These are phyloP conservation scores for Tubosaeta sp. DNA, from an alignment of 768 basidiomycete genomes.

Conservation along the genomic window DNA sequence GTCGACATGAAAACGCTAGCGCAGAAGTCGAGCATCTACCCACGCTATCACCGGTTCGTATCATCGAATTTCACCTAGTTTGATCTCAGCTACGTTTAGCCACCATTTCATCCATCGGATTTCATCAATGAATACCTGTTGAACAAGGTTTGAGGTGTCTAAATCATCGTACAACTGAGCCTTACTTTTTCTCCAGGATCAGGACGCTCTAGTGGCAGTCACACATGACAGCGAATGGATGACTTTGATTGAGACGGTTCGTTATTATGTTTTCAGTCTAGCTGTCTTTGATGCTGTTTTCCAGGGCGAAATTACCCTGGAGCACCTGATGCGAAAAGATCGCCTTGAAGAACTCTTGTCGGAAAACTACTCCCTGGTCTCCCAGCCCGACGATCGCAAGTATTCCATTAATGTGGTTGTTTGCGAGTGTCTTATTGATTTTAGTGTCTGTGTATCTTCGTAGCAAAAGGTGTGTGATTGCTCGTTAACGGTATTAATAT, in stretches of 20 bases:
- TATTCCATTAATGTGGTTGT: too few species aligned
- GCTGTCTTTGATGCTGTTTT: background rate
- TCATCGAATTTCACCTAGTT: too few species aligned
- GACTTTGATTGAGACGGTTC: background rate
- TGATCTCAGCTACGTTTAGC: too few species aligned
- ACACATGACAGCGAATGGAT: constrained; percentile 11
- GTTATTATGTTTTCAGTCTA: background rate
- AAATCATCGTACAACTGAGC: background rate
- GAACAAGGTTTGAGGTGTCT: background rate
- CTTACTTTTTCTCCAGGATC: background rate
- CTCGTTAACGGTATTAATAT: too few species aligned
- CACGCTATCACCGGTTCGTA: too few species aligned
- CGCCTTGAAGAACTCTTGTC: background rate
- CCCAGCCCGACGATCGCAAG: too few species aligned
- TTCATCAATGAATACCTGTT: constrained; percentile 4
- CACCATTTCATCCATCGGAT: constrained; percentile 4
- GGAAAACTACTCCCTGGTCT: background rate
- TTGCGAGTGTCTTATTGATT: background rate
- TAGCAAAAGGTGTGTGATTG: too few species aligned
- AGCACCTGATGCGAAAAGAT: background rate
- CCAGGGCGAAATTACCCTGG: background rate
- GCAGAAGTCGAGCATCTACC: too few species aligned
- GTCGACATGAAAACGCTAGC: too few species aligned
- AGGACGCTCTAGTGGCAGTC: constrained; percentile 1
- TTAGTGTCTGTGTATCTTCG: too few species aligned